These are phyloP conservation scores for Beauveria scarabaeidicola DNA, from an alignment of 2,329 filamentous ascomycete genomes.

Conservation along the genomic window DNA sequence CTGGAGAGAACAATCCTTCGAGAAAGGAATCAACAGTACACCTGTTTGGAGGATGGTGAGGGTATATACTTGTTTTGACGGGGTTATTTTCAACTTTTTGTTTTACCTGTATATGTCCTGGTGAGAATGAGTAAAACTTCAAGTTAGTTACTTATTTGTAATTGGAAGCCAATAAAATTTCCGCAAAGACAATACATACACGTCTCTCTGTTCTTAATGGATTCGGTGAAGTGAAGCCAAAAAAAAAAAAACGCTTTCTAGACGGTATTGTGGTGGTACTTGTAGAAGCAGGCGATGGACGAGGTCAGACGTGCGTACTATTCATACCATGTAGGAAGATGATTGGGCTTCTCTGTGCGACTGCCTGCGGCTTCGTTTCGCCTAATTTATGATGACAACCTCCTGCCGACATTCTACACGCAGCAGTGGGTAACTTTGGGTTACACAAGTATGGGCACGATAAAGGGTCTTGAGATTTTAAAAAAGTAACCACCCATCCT, in stretches of 20 bases:
- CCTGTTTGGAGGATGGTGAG: not conserved
- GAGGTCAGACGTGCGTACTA: no score
- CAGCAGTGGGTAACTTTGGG: no score
- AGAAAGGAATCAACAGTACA: constrained; percentile 2
- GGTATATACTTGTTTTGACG: not conserved
- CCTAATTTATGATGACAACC: no score
- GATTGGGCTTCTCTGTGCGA: no score
- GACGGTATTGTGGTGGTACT: no score
- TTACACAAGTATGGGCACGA: no score
- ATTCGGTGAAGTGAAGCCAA: not conserved
- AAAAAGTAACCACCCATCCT: no score
- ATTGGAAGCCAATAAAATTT: not conserved
- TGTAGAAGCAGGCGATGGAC: no score
- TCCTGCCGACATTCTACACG: no score
- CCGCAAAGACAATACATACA: not conserved
- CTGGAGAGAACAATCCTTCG: not conserved
- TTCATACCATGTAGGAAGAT: no score
- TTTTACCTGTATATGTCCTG: not conserved
- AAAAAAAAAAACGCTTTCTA: not conserved
- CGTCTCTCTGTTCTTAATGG: not conserved
- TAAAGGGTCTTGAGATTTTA: no score
- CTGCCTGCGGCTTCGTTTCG: no score
- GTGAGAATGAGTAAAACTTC: not conserved
- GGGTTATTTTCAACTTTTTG: not conserved
- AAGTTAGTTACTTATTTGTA: not conserved